A percentile compares a stretch with the other conserved stretches of the same genome.
These are phyloP conservation scores for Phenoliferia sp. DNA, from an alignment of 1,284 basidiomycete species.

Conservation along the genomic window DNA sequence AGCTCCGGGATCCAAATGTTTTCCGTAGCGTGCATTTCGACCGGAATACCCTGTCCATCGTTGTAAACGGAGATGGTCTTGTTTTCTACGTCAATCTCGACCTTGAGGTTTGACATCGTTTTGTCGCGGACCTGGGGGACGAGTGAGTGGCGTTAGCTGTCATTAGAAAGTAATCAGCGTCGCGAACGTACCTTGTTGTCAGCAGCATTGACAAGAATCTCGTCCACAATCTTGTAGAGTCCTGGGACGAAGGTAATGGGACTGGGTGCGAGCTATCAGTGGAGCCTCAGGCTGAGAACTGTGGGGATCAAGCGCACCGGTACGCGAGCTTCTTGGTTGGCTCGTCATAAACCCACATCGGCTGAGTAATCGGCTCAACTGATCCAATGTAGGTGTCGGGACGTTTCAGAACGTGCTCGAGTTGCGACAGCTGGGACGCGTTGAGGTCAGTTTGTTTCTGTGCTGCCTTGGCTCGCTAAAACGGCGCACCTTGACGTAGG, in stretches of 20 bases:
- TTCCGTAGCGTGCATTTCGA: constrained; percentile 90
- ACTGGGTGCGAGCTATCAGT: neutral
- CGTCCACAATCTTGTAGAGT: constrained; percentile 99
- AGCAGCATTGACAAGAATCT: constrained; percentile 98
- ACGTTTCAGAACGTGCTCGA: constrained; percentile 92
- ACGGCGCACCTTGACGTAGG: constrained; percentile 32
- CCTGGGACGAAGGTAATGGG: constrained; percentile 85
- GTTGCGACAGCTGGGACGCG: constrained; percentile 71
- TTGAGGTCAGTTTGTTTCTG: constrained; percentile 32
- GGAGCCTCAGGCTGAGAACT: neutral
- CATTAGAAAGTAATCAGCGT: neutral
- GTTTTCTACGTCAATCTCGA: constrained; percentile 78
- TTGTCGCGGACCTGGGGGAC: constrained; percentile 71
- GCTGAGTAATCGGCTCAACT: constrained; percentile 74
- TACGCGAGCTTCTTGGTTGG: constrained; percentile 72
- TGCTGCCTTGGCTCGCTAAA: neutral
- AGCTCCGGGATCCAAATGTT: constrained; percentile 95
- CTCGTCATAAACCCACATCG: constrained; percentile 85
- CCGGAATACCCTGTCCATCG: constrained; percentile 93
- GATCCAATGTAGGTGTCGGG: constrained; percentile 98
- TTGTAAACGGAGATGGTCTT: constrained; percentile 89
- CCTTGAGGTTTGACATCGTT: constrained; percentile 82
- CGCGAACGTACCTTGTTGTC: constrained; percentile 79
- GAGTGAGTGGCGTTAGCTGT: neutral
- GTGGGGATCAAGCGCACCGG: constrained; percentile 44